phyloP scores from a whole-genome alignment of 1,139 yeast genomes.

The Scheffersomyces insectosa region DNA sequence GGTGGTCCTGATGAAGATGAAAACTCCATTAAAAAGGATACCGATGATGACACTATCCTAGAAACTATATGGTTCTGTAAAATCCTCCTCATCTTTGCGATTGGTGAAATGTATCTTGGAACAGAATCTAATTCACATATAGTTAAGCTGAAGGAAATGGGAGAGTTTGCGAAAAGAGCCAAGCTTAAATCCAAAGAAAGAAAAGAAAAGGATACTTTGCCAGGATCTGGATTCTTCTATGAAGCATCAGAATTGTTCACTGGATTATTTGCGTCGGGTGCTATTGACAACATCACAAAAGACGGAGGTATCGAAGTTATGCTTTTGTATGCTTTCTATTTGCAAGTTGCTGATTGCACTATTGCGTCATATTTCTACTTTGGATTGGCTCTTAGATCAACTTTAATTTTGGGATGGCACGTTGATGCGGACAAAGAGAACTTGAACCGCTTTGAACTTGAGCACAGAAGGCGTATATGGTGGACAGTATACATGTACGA shows the following conservation, averaged over 20 bases:
- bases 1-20: constrained; percentile 40
- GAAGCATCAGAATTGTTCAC: constrained; percentile 77
- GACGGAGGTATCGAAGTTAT: constrained; percentile 85
- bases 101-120: constrained; percentile 84
- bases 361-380: constrained; percentile 80
- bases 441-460: constrained; percentile 65
- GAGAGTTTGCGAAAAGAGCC: constrained; percentile 16
- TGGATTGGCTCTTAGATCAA: constrained; percentile 75
- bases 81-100: constrained; percentile 70
- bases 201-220: constrained; percentile 44
- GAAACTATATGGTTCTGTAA: constrained; percentile 85
- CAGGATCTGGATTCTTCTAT: constrained; percentile 75
- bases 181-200: constrained; percentile 9
- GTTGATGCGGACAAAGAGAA: constrained; percentile 75
- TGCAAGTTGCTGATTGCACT: constrained; percentile 85
- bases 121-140: constrained; percentile 54
- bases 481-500: constrained; percentile 93
- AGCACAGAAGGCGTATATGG: constrained; percentile 82
- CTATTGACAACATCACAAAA: constrained; percentile 71
- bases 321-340: constrained; percentile 73
- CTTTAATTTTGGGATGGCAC: constrained; percentile 78
- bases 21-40: constrained; percentile 41
- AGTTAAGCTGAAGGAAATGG: constrained; percentile 39
- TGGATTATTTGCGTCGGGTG: constrained; percentile 76
- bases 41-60: constrained; percentile 58